Evolutionary conservation across 176 grass and related monocot genomes (phyloP), one percentile per base, ranked within the genome.

Genomic region (Dactylis glomerata): DNA sequence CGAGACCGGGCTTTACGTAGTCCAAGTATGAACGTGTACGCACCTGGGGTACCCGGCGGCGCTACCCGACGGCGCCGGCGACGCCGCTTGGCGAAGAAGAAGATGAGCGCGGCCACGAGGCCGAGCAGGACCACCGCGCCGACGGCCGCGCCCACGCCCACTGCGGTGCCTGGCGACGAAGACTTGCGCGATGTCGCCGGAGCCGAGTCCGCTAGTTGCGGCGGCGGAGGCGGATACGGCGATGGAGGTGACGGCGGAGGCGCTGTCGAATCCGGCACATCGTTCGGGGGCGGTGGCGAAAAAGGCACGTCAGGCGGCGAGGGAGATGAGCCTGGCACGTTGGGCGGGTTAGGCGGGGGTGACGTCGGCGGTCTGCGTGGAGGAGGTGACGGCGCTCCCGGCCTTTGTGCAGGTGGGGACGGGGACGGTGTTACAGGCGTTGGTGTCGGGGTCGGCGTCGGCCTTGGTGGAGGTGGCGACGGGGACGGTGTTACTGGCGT

Each of bases 71-170:
- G 84, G 36, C 50, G 50, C 1, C 66, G 66, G n/a, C 80, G 63
- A 9, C 69, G 59, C 36, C 79, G 65, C 84, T 20, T 92, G 44
- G 26, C 23, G 69, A 75, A 77, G 87, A 75, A 88, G 75, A 84
- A 87, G 34, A 90, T 42, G 42, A 85, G 65, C 10, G 82, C 56
- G 68, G 56, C 90, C 12, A 77, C 33, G n/a, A 97, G 79, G 16
- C 72, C 75, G n/a, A 88, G 46, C 37, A 87, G 13, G 12, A 91
- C 42, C n/a, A 91, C 90, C 0, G 68, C 77, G 1, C 32, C 90
- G 12, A 81, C 86, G 46, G 86, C 81, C 66, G 84, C 73, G 13
- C 90, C 92, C 20, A 75, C 85, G 47, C 64, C 83, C 52, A 94
- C 10, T 3, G 15, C 73, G 22, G 45, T 14, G 50, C 38, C 22